phyloP scores from a whole-genome alignment of 306 rosid species.

The Dalbergia cultrata region DNA sequence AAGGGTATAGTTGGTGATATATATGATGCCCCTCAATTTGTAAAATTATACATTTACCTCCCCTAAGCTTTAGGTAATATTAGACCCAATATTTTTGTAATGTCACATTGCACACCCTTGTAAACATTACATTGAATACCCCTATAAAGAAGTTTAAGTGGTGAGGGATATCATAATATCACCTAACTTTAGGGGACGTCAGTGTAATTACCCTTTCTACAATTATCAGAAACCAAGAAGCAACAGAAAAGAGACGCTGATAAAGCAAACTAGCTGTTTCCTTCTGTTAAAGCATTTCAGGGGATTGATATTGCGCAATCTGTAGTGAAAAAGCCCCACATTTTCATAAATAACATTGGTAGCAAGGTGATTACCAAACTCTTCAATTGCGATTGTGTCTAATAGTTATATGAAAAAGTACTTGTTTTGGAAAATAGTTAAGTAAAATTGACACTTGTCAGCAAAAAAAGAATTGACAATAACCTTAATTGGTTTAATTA shows the following conservation, averaged over 20 bases:
- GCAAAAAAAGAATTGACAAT: not conserved
- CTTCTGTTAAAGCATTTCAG: not conserved
- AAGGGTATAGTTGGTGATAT: too few relatives aligned
- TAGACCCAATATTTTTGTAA: too few relatives aligned
- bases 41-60: too few relatives aligned
- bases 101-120: too few relatives aligned
- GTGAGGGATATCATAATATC: too few relatives aligned
- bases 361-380: not conserved
- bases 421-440: slow-evolving; percentile 15
- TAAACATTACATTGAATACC: too few relatives aligned
- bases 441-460: not conserved
- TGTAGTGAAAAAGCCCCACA: not conserved
- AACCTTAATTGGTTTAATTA: too few relatives aligned
- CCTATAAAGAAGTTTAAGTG: too few relatives aligned
- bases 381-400: slow-evolving; percentile 1
- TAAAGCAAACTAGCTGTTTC: slow-evolving; percentile 11
- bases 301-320: not conserved
- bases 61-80: too few relatives aligned
- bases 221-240: not conserved
- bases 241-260: not conserved
- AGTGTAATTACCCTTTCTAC: too few relatives aligned
- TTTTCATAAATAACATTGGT: not conserved
- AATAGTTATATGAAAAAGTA: not conserved
- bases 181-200: too few relatives aligned
- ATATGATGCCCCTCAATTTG: too few relatives aligned